phyloP scores from a whole-genome alignment of 352 stramenopile genomes.

The Globisporangium perplexum region DNA sequence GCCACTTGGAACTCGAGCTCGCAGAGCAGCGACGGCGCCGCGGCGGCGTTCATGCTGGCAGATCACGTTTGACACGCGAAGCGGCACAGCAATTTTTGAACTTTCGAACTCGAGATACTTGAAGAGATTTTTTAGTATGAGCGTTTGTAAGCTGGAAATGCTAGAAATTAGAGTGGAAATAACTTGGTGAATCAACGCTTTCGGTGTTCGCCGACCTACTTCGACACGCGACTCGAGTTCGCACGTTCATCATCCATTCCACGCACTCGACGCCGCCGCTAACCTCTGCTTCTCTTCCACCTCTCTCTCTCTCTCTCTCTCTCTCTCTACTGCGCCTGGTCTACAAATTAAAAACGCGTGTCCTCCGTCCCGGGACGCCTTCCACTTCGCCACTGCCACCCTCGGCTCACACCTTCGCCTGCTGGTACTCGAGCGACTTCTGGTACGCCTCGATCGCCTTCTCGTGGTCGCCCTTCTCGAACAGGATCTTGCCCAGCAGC shows the following conservation, averaged over 20 bases:
- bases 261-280: not conserved
- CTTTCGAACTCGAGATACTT: not conserved
- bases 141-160: not conserved
- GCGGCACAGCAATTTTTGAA: not conserved
- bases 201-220: too few relatives aligned
- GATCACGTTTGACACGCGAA: not conserved
- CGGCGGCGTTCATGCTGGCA: not conserved
- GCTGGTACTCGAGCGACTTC: slow-evolving; percentile 70
- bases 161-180: not conserved
- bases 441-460: slow-evolving; percentile 84
- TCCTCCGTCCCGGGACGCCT: not conserved
- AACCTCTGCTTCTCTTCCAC: not conserved
- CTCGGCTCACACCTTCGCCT: slow-evolving; percentile 5
- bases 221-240: not conserved
- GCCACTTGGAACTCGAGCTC: slow-evolving; percentile 58
- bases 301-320: not conserved
- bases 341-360: not conserved
- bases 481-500: slow-evolving; percentile 81
- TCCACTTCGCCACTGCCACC: not conserved
- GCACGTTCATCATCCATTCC: not conserved
- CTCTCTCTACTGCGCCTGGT: slow-evolving; percentile 1
- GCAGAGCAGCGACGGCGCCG: slow-evolving; percentile 14
- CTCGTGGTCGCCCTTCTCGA: slow-evolving; percentile 85
- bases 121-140: not conserved
- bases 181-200: not conserved